Conservation (phyloP, 768 basidiomycete species). For the Podaxis sp. region DNA sequence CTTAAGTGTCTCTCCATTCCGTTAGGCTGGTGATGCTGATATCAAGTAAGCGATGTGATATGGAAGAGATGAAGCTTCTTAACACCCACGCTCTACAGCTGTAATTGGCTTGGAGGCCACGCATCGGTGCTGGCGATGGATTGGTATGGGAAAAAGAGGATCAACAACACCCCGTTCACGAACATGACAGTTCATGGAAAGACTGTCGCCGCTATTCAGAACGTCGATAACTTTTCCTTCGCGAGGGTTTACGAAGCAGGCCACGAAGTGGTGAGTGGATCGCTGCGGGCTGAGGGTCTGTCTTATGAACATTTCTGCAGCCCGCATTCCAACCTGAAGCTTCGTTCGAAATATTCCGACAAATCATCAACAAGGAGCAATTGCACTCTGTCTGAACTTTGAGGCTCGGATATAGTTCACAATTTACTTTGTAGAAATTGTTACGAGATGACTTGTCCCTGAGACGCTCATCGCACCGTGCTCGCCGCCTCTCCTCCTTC, state of each 20-base stretch:
- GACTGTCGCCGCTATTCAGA: constrained; percentile 58
- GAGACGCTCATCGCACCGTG: no score
- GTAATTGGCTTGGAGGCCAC: constrained; percentile 49
- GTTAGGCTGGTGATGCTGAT: constrained; percentile 47
- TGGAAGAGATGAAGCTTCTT: neutral
- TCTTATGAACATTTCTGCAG: constrained; percentile 28
- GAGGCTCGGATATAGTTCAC: no score
- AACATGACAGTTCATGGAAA: constrained; percentile 59
- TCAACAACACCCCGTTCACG: constrained; percentile 36
- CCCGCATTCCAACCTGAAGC: constrained; percentile 63
- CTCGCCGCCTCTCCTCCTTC: no score
- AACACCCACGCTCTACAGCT: constrained; percentile 25
- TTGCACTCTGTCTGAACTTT: constrained; percentile 45
- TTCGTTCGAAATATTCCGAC: constrained; percentile 57
- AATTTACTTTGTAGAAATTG: no score
- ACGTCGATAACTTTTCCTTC: constrained; percentile 67
- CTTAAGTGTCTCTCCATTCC: constrained; percentile 9
- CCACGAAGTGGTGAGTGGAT: constrained; percentile 59
- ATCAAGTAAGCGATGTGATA: constrained; percentile 39
- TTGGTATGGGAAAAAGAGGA: constrained; percentile 43
- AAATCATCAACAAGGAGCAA: constrained; percentile 50
- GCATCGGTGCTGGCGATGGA: constrained; percentile 43
- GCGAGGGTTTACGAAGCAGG: constrained; percentile 65
- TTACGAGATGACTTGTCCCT: no score
- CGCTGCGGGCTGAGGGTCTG: neutral